Conservation (phyloP, 1,284 basidiomycete species). For the Porodaedalea pini region DNA sequence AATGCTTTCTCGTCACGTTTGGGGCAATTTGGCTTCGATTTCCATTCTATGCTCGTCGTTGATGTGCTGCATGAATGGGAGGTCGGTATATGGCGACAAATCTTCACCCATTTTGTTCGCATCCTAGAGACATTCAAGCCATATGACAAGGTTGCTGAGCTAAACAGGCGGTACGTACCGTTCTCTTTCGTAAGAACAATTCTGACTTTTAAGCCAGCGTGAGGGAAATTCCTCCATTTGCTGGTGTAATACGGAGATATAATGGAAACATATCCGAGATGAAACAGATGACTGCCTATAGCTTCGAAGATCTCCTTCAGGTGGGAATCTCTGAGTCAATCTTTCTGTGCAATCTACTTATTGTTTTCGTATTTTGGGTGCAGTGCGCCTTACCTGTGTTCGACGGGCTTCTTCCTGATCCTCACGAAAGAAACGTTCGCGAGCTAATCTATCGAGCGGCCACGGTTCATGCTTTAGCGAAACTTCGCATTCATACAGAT, state of each 20-base stretch:
- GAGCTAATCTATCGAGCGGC: slow-evolving; percentile 26
- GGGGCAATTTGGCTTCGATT: slow-evolving; percentile 25
- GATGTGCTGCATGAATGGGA: slow-evolving; percentile 40
- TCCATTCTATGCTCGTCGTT: slow-evolving; percentile 30
- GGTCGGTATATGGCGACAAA: slow-evolving; percentile 36
- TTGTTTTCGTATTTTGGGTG: not conserved
- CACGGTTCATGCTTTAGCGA: slow-evolving; percentile 31
- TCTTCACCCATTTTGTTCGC: slow-evolving; percentile 35
- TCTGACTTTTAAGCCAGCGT: not conserved
- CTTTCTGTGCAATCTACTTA: not conserved
- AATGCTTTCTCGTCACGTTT: slow-evolving; percentile 33
- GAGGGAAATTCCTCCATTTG: slow-evolving; percentile 19
- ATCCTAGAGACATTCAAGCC: slow-evolving; percentile 26
- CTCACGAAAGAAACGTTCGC: slow-evolving; percentile 23
- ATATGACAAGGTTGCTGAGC: slow-evolving; percentile 7
- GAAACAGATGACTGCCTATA: slow-evolving; percentile 30
- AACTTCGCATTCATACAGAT: slow-evolving; percentile 32
- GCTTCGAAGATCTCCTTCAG: slow-evolving; percentile 31
- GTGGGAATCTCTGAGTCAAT: slow-evolving; percentile 20
- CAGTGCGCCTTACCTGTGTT: slow-evolving; percentile 24
- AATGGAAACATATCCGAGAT: slow-evolving; percentile 26
- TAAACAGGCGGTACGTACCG: slow-evolving; percentile 13
- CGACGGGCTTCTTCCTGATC: slow-evolving; percentile 28
- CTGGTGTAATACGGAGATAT: slow-evolving; percentile 27
- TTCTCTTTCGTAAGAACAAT: not conserved